Conservation (phyloP, 768 basidiomycete genomes). For the Clitopilus passeckerianus region DNA sequence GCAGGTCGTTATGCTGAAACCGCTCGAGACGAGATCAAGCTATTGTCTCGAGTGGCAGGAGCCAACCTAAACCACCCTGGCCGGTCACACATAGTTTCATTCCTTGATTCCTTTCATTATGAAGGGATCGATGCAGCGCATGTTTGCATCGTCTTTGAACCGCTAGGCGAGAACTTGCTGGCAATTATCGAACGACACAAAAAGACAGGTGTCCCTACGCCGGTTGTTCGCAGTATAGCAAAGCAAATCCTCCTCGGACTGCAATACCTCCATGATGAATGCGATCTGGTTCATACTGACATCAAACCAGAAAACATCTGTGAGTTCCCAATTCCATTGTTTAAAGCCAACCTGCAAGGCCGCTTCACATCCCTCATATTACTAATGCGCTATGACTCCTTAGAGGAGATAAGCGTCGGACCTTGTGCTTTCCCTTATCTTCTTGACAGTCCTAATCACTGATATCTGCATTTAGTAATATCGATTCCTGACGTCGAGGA, state of each 20-base stretch:
- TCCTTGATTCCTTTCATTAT: conserved; percentile 88
- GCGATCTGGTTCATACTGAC: conserved; percentile 89
- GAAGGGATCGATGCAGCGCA: conserved; percentile 67
- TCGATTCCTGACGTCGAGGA: conserved; percentile 77
- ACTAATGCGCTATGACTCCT: conserved; percentile 14
- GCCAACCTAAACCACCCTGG: conserved; percentile 77
- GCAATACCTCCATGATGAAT: conserved; percentile 90
- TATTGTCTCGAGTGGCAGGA: conserved; percentile 70
- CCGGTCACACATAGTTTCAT: conserved; percentile 76
- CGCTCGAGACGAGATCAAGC: conserved; percentile 93
- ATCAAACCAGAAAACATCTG: conserved; percentile 96
- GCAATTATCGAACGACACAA: conserved; percentile 74
- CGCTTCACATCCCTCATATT: conserved; percentile 18
- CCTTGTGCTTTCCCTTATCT: conserved; percentile 14
- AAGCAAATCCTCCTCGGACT: conserved; percentile 85
- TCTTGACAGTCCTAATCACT: conserved; percentile 17
- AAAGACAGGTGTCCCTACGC: conserved; percentile 77
- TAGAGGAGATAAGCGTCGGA: conserved; percentile 3
- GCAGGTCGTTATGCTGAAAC: conserved; percentile 95
- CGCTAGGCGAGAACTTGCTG: conserved; percentile 74
- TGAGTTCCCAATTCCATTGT: conserved; percentile 35
- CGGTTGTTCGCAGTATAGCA: conserved; percentile 80
- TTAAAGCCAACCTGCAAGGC: conserved; percentile 6
- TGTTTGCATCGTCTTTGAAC: conserved; percentile 90
- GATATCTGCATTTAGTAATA: conserved; percentile 54